Base-by-base conservation (phyloP, 441 rosid genomes). In the Raphanus hybrid region DNA sequence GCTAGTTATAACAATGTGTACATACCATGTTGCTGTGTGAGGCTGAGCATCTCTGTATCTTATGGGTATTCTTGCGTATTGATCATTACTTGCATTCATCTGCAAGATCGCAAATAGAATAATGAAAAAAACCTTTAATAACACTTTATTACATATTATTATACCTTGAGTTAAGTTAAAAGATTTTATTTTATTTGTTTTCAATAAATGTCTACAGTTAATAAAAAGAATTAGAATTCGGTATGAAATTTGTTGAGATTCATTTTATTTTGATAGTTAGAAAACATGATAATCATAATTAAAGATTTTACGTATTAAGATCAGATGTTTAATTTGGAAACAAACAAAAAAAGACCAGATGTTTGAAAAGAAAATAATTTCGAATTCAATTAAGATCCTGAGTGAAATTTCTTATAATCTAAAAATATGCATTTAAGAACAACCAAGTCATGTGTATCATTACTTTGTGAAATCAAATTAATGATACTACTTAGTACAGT, bases 21-120 rank as follows among this genome's bases (percentile, higher is more conserved):
- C 66, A 64, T 60, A 78, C 82, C 75, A 74, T 74, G 67, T 59
- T 69, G 78, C 71, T 63, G 32, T 18, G 61, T 78, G 71, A 63
- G 78, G 71, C 71, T 78, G 82, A 15, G 75, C 64, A 69, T 78
- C 78, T 78, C 43, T 74, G 77, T 87, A 85, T 82, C 84, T 82
- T 66, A 87, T 85, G 81, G 83, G 81, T 71, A 86, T 78, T 85
- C 86, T 88, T 74, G 85, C 92, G 75, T 83, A 82, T 60, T 89
- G 88, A 16, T 83, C 88, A 11, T 78, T 29, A 78, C 60, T 74
- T 55, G 70, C 74, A 48, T 92, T 93, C 91, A 87, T 86, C 98
- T 92, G 87, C 37, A 70, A 67, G 50, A 79, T 62, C 59, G 55
- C 35, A 68, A 26, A 54, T 15, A 43, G 2, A 20, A 61, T 3